Evolutionary conservation across 306 rosid species (phyloP), one percentile per base, ranked within the genome.

Genomic region (Abrus precatorius): DNA sequence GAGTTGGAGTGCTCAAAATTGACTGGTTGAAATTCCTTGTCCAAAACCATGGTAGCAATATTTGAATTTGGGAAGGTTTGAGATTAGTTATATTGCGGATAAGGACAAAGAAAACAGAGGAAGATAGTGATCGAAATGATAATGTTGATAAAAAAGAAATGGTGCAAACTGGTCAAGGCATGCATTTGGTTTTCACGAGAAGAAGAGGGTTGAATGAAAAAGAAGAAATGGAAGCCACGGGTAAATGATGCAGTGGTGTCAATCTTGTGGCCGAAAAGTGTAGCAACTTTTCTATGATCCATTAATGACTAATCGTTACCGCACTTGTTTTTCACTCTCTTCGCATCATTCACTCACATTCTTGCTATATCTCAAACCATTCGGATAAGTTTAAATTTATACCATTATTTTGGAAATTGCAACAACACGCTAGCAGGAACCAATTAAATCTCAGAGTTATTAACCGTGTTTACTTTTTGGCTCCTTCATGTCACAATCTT

Each of bases 1-100:
- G 36, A 77, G 29, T 77, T 72, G 82, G 79, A 78, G 86, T 56
- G 73, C 73, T 78, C 87, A 72, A 84, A 84, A 73, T 84, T 78
- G 87, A 84, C 87, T 49, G 0, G 38, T 41, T 48, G 73, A 67
- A 72, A 55, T 83, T 78, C 83, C 43, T 13, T 11, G 69, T 74
- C 84, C 57, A 69, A 84, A 69, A 54, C 75, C 75, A 69, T 69
- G 79, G 70, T 80, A 49, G 65, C 77, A 44, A 69, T 33, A n/a
- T 52, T 71, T 63, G 79, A 71, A 83, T 55, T 8, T 43, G 67
- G 14, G 45, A 9, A 49, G 10, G 40, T 3, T 32, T 14, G 10
- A 62, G 69, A 47, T 59, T 47, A 32, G 41, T 63, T 32, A 5
- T 13, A 45, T 20, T 55, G 28, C 2, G 76, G 82, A 82, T 61